phyloP scores from a whole-genome alignment of 495 filamentous ascomycete genomes.

The Penicillium longicatenatum region DNA sequence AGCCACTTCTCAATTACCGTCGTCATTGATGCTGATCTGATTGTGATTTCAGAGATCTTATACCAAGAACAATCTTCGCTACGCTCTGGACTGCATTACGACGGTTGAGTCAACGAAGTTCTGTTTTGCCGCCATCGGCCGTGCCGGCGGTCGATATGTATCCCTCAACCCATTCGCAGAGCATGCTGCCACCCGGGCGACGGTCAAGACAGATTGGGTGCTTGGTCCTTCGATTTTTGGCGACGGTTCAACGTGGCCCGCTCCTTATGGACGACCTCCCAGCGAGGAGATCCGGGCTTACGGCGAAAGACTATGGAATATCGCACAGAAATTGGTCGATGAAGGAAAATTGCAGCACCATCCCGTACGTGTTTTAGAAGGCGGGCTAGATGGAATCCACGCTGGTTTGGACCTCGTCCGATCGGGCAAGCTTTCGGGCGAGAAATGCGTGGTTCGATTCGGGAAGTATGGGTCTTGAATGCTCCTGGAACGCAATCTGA shows the following conservation, averaged over 20 bases:
- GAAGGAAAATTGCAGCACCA: neutral
- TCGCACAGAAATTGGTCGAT: neutral
- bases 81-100: neutral
- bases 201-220: neutral
- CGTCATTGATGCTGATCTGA: too few species aligned
- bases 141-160: neutral
- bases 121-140: neutral
- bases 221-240: neutral
- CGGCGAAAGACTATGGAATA: neutral
- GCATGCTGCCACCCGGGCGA: too few species aligned
- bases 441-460: too few species aligned
- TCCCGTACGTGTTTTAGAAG: neutral
- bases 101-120: neutral
- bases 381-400: too few species aligned
- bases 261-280: neutral
- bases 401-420: too few species aligned
- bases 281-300: neutral
- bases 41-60: too few species aligned
- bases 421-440: too few species aligned
- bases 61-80: neutral
- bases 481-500: too few species aligned
- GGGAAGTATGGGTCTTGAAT: too few species aligned
- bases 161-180: neutral
- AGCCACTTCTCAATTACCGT: too few species aligned
- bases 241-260: neutral